Evolutionary conservation across 140 eudicot genomes (phyloP), one percentile per base, ranked within the genome.

Genomic region (Bidens hawaiensis): DNA sequence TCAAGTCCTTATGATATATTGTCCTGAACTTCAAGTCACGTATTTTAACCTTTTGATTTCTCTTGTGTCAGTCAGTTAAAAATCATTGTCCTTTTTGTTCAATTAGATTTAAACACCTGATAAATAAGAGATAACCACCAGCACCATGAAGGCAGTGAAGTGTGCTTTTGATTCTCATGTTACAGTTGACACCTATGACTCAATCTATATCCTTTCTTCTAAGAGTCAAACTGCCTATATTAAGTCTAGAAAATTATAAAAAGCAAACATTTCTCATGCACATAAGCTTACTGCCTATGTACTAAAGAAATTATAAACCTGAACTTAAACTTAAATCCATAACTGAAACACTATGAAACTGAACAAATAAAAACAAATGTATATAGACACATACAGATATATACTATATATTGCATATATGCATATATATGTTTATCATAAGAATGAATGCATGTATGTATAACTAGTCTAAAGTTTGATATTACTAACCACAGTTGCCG

Each of bases 211-310:
- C 51, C 23, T 48, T 33, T 28, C 34, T 47, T 48, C 48, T 12
- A 13, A 21, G 30, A 4, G 8, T 21, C 14, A 62, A 43, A 10
- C 2, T 4, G 56, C 27, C 28, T 42, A 64, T 47, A 28, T 28
- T 47, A 9, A 64, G 58, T 64, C 69, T 24, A 41, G 3, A 17
- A 9, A 17, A 64, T 27, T 38, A 26, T 16, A 63, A 62, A 23
- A 13, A 59, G 23, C 41, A 3, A 61, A 61, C 24, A 6, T 40
- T 6, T 22, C 14, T n/a, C 51, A 22, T 15, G 16, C 47, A 41
- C 40, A 41, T 6, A 38, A 61, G 40, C 15, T 41, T 36, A n/a
- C 64, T 57, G 54, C 36, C 67, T 24, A 43, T n/a, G 67, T 43
- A 43, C 55, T 24, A 5, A 24, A 46, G 4, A n/a, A 22, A 7